phyloP scores from a whole-genome alignment of 2,329 filamentous ascomycete genomes.

The Colletotrichum theobromicola region DNA sequence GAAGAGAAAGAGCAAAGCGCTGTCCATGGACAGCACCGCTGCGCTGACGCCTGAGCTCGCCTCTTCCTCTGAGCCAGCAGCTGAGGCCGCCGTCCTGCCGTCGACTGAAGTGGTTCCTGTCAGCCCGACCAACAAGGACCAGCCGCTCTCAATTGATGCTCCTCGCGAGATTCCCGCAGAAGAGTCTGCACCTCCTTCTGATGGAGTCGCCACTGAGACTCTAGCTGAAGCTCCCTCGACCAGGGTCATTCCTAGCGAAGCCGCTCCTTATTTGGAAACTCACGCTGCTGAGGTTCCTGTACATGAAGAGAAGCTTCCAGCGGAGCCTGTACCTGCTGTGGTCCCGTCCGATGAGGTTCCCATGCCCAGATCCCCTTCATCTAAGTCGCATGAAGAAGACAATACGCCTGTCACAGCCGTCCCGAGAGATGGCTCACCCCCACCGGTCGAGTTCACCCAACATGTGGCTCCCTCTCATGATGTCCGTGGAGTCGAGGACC shows the following conservation, averaged over 20 bases:
- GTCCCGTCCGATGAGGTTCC: background rate
- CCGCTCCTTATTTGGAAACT: background rate
- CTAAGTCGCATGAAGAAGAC: background rate
- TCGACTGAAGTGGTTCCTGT: background rate
- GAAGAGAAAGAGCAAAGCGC: slow-evolving; percentile 25
- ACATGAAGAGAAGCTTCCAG: background rate
- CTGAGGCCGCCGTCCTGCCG: background rate
- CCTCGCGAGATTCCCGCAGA: background rate
- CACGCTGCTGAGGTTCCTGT: background rate
- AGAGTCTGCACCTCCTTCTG: background rate
- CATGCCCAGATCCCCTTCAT: background rate
- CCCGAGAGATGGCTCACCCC: background rate
- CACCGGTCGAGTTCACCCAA: background rate
- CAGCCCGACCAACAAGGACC: background rate
- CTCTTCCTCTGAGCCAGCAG: background rate
- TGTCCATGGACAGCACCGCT: background rate
- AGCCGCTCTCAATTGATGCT: background rate
- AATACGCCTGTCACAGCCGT: background rate
- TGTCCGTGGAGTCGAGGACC: background rate
- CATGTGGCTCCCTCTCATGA: background rate
- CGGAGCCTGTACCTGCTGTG: background rate
- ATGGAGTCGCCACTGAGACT: background rate
- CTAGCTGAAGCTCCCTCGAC: background rate
- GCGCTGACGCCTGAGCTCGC: background rate
- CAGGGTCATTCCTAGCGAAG: background rate